Conservation (phyloP, 2,329 filamentous ascomycete species). For the Alternaria triticimaculans region DNA sequence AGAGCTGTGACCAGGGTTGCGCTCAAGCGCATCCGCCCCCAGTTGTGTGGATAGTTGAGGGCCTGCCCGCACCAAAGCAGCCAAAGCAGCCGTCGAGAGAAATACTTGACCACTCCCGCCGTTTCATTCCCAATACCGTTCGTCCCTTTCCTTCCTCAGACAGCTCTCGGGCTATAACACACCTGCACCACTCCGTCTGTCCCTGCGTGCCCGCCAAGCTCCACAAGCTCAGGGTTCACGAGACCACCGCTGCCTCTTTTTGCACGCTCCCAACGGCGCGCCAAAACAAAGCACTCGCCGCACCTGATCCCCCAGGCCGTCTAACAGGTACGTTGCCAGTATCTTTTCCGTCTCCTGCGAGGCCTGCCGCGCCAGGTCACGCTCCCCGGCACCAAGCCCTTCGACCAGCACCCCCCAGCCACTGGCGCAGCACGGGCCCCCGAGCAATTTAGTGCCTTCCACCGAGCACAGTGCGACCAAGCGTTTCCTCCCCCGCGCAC, state of each 20-base stretch:
- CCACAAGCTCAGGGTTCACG: slow-evolving; percentile 22
- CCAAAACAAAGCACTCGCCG: slow-evolving; percentile 22
- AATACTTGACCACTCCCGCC: slow-evolving; percentile 46
- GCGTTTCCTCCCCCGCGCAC: slow-evolving; percentile 23
- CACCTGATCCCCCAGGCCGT: not conserved
- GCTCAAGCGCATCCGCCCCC: slow-evolving; percentile 39
- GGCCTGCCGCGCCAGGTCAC: slow-evolving; percentile 8
- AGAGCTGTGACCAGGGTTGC: slow-evolving; percentile 32
- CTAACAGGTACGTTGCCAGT: slow-evolving; percentile 28
- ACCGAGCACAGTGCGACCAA: slow-evolving; percentile 39
- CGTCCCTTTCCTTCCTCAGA: slow-evolving; percentile 51
- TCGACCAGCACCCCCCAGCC: slow-evolving; percentile 15
- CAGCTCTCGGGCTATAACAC: slow-evolving; percentile 40
- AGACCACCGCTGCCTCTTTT: slow-evolving; percentile 17
- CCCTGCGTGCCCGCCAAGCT: slow-evolving; percentile 29
- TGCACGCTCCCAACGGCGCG: slow-evolving; percentile 28
- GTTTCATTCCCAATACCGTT: slow-evolving; percentile 50
- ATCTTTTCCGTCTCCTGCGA: not conserved
- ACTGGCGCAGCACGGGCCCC: slow-evolving; percentile 22
- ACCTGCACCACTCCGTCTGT: slow-evolving; percentile 39
- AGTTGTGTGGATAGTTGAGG: slow-evolving; percentile 25
- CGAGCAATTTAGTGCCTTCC: slow-evolving; percentile 23
- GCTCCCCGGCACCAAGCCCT: slow-evolving; percentile 1
- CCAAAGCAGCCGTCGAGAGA: slow-evolving; percentile 30
- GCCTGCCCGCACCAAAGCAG: slow-evolving; percentile 31